Evolutionary conservation across 768 basidiomycete genomes (phyloP).

Genomic region (Mycena rosella): DNA sequence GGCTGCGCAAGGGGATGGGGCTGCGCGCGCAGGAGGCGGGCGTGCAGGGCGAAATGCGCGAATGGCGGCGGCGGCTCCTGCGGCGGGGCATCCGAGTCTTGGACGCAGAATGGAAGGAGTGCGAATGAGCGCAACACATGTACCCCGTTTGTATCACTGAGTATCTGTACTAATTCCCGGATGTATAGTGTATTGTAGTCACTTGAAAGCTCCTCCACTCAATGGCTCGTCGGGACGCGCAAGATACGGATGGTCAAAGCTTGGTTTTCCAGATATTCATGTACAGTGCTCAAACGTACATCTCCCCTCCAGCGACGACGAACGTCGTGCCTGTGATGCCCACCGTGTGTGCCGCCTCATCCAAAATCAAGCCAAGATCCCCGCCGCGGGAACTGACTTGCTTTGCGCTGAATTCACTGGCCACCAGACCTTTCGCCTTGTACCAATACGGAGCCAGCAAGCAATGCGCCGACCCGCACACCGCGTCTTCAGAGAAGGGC

Average conservation of each 20-base stretch:
- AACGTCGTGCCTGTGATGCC: conserved; percentile 52
- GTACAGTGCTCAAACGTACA: conserved; percentile 40
- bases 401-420: conserved; percentile 54
- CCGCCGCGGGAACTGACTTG: conserved; percentile 68
- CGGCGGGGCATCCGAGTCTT: conserved; percentile 71
- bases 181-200: background rate
- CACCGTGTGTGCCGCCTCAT: conserved; percentile 47
- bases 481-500: conserved; percentile 57
- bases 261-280: too few species aligned
- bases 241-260: too few species aligned
- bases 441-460: conserved; percentile 65
- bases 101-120: conserved; percentile 79
- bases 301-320: conserved; percentile 50
- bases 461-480: conserved; percentile 68
- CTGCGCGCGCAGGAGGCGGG: conserved; percentile 77
- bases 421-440: conserved; percentile 48
- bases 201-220: background rate
- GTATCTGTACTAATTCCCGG: conserved; percentile 2
- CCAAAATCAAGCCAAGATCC: conserved; percentile 54
- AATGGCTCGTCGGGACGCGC: too few species aligned
- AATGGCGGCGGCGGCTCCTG: conserved; percentile 75
- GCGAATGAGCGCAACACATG: conserved; percentile 38
- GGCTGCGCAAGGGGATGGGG: conserved; percentile 78
- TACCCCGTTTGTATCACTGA: background rate
- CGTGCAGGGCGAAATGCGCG: conserved; percentile 83